Evolutionary conservation across 257 asterid species (phyloP).

Genomic region (Solanum okadae): DNA sequence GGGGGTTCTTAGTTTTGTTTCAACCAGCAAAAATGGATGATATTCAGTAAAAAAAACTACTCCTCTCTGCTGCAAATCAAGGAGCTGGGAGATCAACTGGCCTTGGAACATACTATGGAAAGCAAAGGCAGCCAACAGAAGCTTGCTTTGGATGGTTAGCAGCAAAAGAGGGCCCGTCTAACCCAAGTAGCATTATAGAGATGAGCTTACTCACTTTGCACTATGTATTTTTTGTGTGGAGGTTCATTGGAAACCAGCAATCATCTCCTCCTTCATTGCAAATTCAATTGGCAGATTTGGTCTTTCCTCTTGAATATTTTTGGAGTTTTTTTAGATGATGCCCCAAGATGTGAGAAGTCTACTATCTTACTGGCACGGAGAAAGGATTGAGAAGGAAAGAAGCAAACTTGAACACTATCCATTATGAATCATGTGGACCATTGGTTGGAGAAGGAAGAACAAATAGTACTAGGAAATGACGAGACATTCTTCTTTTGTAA

Average conservation of each 20-base stretch:
- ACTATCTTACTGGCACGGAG: background rate
- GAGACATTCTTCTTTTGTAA: background rate
- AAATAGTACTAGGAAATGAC: background rate
- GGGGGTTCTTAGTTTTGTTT: background rate
- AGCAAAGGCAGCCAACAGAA: background rate
- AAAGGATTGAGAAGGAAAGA: background rate
- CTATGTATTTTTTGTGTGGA: background rate
- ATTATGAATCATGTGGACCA: background rate
- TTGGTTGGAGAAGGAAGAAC: background rate
- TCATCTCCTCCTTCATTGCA: background rate
- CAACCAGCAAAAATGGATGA: background rate
- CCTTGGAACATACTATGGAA: background rate
- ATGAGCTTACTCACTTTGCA: background rate
- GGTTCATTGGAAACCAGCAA: background rate
- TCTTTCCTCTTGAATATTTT: background rate
- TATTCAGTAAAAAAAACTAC: background rate
- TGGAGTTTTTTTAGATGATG: background rate
- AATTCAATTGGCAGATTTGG: background rate
- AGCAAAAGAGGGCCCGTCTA: background rate
- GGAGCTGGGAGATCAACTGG: background rate
- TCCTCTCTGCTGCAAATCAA: background rate
- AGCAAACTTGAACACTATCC: background rate
- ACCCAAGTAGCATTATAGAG: background rate
- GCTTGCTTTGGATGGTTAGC: background rate
- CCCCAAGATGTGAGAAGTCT: background rate